Percentiles rank a stretch among this genome's conserved stretches.
Evolutionary conservation across 2,329 filamentous ascomycete genomes (phyloP).

Genomic region (Botrytis paeoniae): DNA sequence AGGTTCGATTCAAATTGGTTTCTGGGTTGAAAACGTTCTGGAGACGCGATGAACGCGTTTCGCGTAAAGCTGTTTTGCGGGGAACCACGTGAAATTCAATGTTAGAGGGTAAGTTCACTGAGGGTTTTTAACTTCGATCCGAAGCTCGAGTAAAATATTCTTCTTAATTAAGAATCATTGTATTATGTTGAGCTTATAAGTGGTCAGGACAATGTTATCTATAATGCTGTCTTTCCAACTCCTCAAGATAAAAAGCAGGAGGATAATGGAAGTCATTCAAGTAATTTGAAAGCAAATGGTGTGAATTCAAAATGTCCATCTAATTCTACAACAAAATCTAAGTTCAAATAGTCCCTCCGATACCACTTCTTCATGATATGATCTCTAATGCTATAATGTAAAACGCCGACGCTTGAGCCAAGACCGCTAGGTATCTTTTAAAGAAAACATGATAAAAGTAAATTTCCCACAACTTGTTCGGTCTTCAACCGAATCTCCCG

Average conservation of each 20-base stretch:
- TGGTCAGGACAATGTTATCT: not conserved
- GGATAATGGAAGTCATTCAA: too few relatives aligned
- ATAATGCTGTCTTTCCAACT: not conserved
- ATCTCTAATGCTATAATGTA: slow-evolving; percentile 9
- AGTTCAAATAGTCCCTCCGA: not conserved
- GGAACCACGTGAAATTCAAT: slow-evolving; percentile 10
- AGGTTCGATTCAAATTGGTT: not conserved
- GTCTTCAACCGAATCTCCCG: not conserved
- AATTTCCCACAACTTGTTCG: not conserved
- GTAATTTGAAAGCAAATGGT: not conserved
- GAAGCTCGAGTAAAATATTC: not conserved
- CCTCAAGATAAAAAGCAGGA: not conserved
- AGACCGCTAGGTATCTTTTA: not conserved
- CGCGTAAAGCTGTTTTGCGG: slow-evolving; percentile 22
- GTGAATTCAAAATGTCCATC: not conserved
- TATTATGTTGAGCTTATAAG: not conserved
- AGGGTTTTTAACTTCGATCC: not conserved
- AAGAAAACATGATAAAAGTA: not conserved
- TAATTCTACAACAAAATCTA: not conserved
- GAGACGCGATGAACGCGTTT: slow-evolving; percentile 17
- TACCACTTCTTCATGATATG: not conserved
- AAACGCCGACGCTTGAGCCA: slow-evolving; percentile 14
- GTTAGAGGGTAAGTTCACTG: not conserved
- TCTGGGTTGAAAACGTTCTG: not conserved
- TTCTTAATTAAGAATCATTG: too few relatives aligned